phyloP scores from a whole-genome alignment of 2,329 filamentous ascomycete species.

The Diplocarpon rosae region DNA sequence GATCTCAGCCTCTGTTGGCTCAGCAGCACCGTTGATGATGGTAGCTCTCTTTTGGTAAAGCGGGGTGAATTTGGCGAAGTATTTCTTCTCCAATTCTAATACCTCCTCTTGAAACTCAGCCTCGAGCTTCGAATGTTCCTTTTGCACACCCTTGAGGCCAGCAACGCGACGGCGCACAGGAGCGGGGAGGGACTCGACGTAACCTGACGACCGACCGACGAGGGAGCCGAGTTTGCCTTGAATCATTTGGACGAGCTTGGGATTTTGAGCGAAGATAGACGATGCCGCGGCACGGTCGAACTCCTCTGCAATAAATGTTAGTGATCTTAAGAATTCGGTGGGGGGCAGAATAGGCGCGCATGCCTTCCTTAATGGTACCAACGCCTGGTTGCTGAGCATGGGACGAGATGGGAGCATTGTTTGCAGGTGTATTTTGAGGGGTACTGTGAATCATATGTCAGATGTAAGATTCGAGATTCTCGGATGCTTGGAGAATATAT shows the following conservation, averaged over 20 bases:
- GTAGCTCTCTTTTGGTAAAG: constrained; percentile 89
- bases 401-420: constrained; percentile 92
- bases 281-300: constrained; percentile 78
- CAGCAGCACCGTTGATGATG: constrained; percentile 78
- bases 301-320: constrained; percentile 53
- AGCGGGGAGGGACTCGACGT: constrained; percentile 88
- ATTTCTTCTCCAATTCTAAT: constrained; percentile 97
- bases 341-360: constrained; percentile 30
- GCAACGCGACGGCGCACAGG: constrained; percentile 87
- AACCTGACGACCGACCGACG: constrained; percentile 90
- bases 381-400: constrained; percentile 93
- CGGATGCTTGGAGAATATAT: neutral
- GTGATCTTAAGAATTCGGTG: constrained; percentile 20
- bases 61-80: constrained; percentile 96
- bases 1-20: constrained; percentile 82
- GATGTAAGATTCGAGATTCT: constrained; percentile 12
- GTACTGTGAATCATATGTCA: constrained; percentile 49
- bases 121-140: constrained; percentile 97
- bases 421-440: constrained; percentile 94
- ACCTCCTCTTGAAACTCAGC: constrained; percentile 98
- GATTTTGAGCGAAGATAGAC: constrained; percentile 91
- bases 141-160: constrained; percentile 94
- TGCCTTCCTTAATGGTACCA: constrained; percentile 95
- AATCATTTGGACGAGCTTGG: constrained; percentile 91
- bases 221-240: constrained; percentile 90